phyloP scores from a whole-genome alignment of 768 basidiomycete species.

The Megacollybia marginata region DNA sequence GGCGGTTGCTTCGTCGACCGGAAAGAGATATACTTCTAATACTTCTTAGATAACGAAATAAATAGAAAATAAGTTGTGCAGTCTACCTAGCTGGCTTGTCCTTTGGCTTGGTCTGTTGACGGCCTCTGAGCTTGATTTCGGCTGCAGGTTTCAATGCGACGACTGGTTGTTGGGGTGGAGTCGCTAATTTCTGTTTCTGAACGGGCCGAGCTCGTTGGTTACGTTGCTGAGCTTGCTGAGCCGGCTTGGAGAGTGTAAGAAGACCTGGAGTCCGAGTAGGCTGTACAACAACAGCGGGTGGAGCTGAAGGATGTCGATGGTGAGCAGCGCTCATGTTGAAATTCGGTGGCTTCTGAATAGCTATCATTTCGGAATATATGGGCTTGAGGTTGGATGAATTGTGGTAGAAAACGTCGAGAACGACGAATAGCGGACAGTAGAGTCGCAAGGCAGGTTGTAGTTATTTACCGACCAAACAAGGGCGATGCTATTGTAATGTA shows the following conservation, averaged over 20 bases:
- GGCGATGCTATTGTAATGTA: too few species aligned
- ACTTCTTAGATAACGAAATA: constrained; percentile 26
- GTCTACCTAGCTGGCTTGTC: constrained; percentile 38
- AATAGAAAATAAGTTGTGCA: constrained; percentile 1
- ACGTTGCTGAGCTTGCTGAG: constrained; percentile 27
- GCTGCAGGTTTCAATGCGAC: constrained; percentile 21
- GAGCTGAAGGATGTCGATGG: constrained; percentile 63
- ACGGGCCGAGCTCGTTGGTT: constrained; percentile 26
- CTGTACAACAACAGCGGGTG: constrained; percentile 59
- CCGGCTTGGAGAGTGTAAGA: constrained; percentile 59
- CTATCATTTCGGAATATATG: too few species aligned
- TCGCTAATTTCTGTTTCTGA: constrained; percentile 23
- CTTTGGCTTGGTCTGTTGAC: constrained; percentile 29
- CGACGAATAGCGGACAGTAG: too few species aligned
- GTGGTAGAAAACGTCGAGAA: too few species aligned
- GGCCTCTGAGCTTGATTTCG: constrained; percentile 22
- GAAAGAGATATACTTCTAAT: constrained; percentile 34
- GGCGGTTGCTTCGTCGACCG: constrained; percentile 42
- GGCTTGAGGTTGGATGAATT: too few species aligned
- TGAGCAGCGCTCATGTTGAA: constrained; percentile 21
- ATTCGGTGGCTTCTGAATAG: too few species aligned
- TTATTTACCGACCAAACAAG: too few species aligned
- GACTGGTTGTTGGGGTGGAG: constrained; percentile 18
- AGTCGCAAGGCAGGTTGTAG: too few species aligned
- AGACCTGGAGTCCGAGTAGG: constrained; percentile 71